phyloP scores from a whole-genome alignment of 179 eudicot genomes.

The Sideroxylon spinosum region DNA sequence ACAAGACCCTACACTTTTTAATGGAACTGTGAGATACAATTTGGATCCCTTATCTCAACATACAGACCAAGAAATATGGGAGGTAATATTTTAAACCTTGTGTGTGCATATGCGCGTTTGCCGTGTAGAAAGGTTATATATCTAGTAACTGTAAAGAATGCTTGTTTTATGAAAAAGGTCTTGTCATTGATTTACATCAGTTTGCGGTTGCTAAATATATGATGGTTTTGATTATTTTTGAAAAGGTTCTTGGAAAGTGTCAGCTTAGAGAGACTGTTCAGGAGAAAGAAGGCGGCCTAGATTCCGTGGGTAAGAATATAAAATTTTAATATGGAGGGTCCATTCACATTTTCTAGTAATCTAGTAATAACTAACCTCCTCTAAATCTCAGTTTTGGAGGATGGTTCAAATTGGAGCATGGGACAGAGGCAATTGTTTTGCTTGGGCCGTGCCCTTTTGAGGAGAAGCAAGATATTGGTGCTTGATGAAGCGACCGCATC shows the following conservation, averaged over 20 bases:
- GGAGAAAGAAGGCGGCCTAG: conserved; percentile 32
- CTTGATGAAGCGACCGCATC: conserved; percentile 49
- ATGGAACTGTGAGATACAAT: conserved; percentile 43
- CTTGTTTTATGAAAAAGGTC: not conserved
- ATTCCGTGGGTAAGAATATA: conserved; percentile 27
- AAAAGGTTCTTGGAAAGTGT: conserved; percentile 34
- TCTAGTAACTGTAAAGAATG: not conserved
- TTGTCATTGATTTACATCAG: not conserved
- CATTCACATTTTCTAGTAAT: not conserved
- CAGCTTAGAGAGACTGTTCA: conserved; percentile 33
- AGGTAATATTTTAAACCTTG: conserved; percentile 22
- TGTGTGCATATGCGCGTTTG: no score
- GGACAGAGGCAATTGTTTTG: conserved; percentile 42
- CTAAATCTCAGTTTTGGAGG: conserved; percentile 26
- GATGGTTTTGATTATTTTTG: not conserved
- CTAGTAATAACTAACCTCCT: not conserved
- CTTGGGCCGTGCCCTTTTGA: conserved; percentile 34
- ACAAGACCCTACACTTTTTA: conserved; percentile 50
- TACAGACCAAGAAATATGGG: conserved; percentile 47
- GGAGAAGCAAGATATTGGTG: conserved; percentile 34
- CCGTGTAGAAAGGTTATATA: not conserved
- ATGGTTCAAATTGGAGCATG: conserved; percentile 47
- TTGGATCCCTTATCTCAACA: conserved; percentile 43
- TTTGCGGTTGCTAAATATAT: not conserved
- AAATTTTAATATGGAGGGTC: not conserved